Conservation (phyloP, 2,329 filamentous ascomycete species). For the Epicoccum sorghinum region DNA sequence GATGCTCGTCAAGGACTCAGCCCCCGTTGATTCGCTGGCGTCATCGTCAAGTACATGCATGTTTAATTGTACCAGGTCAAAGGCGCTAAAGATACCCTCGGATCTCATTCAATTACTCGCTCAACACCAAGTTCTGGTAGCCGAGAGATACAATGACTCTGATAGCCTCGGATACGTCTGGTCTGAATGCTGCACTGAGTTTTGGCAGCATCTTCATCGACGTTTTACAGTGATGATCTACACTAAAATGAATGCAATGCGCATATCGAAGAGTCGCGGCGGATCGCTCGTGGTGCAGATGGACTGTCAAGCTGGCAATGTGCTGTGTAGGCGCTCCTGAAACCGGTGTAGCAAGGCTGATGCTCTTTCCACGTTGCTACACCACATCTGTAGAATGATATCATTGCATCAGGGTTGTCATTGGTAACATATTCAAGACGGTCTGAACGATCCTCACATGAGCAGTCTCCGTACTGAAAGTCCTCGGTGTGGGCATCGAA, state of each 20-base stretch:
- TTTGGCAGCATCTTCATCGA: too few species aligned
- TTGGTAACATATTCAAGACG: conserved; percentile 1
- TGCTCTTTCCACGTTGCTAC: conserved; percentile 14
- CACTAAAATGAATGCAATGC: background rate
- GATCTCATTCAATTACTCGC: too few species aligned
- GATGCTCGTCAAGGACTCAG: too few species aligned
- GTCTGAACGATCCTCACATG: background rate
- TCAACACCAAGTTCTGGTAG: too few species aligned
- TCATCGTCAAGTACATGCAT: too few species aligned
- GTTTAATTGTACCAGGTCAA: too few species aligned
- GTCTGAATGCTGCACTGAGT: too few species aligned
- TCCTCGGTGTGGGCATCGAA: background rate
- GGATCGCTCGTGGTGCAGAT: background rate
- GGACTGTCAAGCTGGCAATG: conserved; percentile 8
- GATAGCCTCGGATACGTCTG: too few species aligned
- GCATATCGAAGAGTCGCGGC: conserved; percentile 1
- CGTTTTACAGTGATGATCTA: too few species aligned
- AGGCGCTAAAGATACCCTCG: too few species aligned
- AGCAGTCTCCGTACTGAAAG: conserved; percentile 5
- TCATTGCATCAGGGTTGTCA: background rate
- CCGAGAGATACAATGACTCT: too few species aligned
- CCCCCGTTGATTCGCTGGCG: too few species aligned
- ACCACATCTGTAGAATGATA: conserved; percentile 6
- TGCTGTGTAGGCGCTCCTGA: conserved; percentile 9
- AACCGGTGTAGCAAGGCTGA: background rate